Base-by-base conservation (phyloP, 352 stramenopile species). In the Pythium vanterpoolii region DNA sequence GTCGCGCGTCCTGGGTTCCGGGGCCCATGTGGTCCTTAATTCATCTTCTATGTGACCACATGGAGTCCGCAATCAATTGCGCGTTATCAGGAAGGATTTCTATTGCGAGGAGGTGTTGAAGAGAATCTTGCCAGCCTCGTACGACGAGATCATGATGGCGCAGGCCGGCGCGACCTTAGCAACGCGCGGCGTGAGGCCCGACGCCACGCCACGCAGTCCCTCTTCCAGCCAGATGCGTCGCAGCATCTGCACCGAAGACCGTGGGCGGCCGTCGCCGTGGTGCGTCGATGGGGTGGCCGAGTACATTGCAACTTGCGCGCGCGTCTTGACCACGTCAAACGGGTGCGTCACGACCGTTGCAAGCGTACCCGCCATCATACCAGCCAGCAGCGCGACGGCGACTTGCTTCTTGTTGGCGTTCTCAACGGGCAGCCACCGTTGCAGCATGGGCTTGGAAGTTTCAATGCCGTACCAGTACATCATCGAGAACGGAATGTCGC, bases 321-420 rank as follows among this genome's bases (percentile, higher is more conserved):
- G 72, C 27, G 95, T 98, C 72, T 99, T 99, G 42, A 98, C 84
- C 44, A 98, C 91, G 72, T 98, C 96, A 56, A 98, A 97, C 2
- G 96, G 95, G 5, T 93, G 98, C 31, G 95, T 98, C 19, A 92
- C 64, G 10, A 80, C 86, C 6, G 95, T 87, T 8, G 96, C 93
- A 30, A 98, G 72, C 1, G 86, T 73, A 34, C 95, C 94, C 1
- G 92, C 90, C 3, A 85, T 61, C 9, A 89, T 83, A 7, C 96
- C 95, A 67, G 86, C 89, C 0, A 85, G 47, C 48, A 98, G 96
- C 18, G 93, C 79, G 43, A 95, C 69, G 7, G 69, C 73, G 23
- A 86, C 63, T 19, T 78, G 77, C 24, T 89, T 39, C 2, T 64
- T 60, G 4, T 42, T 47, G 33, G 56, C 49, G 3, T 24, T 57